Conservation (phyloP, 148 eudicot species). For the Cornus controversa region DNA sequence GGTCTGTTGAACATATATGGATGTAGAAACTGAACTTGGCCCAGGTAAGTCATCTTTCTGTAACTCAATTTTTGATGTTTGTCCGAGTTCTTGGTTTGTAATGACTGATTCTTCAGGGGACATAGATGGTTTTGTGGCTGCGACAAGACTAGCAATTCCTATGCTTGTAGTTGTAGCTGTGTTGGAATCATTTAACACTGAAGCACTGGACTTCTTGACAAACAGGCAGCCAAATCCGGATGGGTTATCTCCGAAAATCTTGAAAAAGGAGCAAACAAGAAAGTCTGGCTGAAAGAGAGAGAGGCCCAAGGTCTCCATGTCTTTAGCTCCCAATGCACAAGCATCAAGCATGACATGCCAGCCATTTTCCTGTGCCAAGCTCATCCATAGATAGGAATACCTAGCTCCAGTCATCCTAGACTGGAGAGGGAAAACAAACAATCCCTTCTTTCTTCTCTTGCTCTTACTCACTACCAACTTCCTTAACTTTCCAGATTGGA, state of each 20-base stretch:
- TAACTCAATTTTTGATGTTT: not conserved
- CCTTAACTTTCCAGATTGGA: slow-evolving; percentile 37
- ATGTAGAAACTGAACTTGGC: slow-evolving; percentile 3
- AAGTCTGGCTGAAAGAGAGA: slow-evolving; percentile 70
- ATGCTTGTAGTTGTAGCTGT: slow-evolving; percentile 21
- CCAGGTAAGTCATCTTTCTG: not conserved
- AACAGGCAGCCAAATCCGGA: slow-evolving; percentile 69
- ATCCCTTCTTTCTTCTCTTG: slow-evolving; percentile 37
- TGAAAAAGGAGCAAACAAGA: slow-evolving; percentile 57
- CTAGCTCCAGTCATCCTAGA: slow-evolving; percentile 61
- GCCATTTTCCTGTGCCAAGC: slow-evolving; percentile 62
- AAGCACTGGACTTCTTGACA: slow-evolving; percentile 46
- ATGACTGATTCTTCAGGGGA: slow-evolving; percentile 2
- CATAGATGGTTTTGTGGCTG: not conserved
- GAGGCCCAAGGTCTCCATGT: slow-evolving; percentile 78
- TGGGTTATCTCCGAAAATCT: slow-evolving; percentile 67
- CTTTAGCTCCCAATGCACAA: slow-evolving; percentile 55
- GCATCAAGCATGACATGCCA: slow-evolving; percentile 82
- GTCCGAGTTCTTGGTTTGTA: not conserved
- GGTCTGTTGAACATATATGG: not conserved
- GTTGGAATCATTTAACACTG: slow-evolving; percentile 19
- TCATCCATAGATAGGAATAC: slow-evolving; percentile 73
- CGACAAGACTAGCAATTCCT: slow-evolving; percentile 39
- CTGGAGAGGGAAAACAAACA: slow-evolving; percentile 67
- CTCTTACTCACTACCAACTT: slow-evolving; percentile 37